A percentile compares a stretch with the other conserved stretches of the same genome.
These are phyloP conservation scores for Collybiopsis luxurians DNA, from an alignment of 768 basidiomycete species.

Conservation along the genomic window DNA sequence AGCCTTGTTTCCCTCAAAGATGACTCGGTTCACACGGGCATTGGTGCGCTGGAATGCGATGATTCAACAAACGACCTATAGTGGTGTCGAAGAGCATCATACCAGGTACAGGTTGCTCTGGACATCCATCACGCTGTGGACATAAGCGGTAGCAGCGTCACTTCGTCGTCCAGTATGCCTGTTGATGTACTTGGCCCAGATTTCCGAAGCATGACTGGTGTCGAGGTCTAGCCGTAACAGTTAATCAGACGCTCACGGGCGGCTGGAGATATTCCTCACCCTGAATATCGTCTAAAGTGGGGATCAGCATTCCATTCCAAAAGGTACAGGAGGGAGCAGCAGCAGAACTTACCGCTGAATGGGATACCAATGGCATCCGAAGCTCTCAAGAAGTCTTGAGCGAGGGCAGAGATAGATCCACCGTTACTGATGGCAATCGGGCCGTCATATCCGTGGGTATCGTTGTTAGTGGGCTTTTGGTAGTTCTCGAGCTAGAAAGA, in stretches of 20 bases:
- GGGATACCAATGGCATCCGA: slow-evolving; percentile 59
- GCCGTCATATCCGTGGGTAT: slow-evolving; percentile 68
- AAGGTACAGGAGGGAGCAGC: not conserved
- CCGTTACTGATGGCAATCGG: slow-evolving; percentile 76
- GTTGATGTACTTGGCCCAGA: slow-evolving; percentile 79
- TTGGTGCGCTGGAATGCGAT: slow-evolving; percentile 42
- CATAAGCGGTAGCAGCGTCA: slow-evolving; percentile 71
- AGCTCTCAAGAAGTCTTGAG: slow-evolving; percentile 69
- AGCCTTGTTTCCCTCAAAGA: slow-evolving; percentile 71
- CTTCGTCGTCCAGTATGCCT: slow-evolving; percentile 69
- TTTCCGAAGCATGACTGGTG: slow-evolving; percentile 61
- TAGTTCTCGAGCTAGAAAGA: slow-evolving; percentile 64
- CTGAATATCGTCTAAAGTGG: slow-evolving; percentile 57
- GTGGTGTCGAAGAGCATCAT: not conserved
- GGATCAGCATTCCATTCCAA: not conserved
- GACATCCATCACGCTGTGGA: slow-evolving; percentile 68
- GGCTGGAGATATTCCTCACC: slow-evolving; percentile 22
- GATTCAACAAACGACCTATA: not conserved
- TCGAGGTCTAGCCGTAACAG: slow-evolving; percentile 40
- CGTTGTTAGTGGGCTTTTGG: slow-evolving; percentile 67
- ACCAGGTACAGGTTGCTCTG: slow-evolving; percentile 62
- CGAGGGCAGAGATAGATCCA: slow-evolving; percentile 58
- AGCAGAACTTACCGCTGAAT: slow-evolving; percentile 51
- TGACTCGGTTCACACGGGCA: slow-evolving; percentile 63
- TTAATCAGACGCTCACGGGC: not conserved